Evolutionary conservation across 768 basidiomycete species (phyloP).

Genomic region (Cystobasidium ongulense): DNA sequence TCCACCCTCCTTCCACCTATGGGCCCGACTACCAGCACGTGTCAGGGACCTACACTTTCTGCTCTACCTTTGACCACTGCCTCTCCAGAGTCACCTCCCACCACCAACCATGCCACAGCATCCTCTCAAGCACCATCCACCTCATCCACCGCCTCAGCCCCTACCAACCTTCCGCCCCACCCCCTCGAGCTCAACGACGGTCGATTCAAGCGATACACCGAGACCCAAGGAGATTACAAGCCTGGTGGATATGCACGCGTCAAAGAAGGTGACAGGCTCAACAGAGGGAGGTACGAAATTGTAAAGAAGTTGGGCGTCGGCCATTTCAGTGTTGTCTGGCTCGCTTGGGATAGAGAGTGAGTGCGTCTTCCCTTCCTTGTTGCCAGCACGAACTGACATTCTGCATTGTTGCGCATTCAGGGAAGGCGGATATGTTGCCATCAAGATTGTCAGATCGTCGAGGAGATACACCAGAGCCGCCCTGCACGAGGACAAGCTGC

Average conservation of each 20-base stretch:
- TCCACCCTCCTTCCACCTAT: neutral
- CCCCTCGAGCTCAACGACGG: neutral
- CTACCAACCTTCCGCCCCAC: neutral
- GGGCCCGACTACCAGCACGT: neutral
- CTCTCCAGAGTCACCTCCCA: too few species aligned
- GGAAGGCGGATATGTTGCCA: conserved; percentile 11
- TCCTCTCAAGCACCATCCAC: too few species aligned
- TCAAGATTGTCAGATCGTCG: conserved; percentile 16
- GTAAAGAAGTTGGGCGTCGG: conserved; percentile 14
- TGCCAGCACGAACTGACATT: neutral
- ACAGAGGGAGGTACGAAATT: conserved; percentile 13
- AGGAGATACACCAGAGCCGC: conserved; percentile 12
- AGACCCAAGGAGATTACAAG: conserved; percentile 11
- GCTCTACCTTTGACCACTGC: too few species aligned
- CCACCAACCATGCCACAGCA: too few species aligned
- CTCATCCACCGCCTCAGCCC: neutral
- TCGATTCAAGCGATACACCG: neutral
- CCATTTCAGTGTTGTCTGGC: conserved; percentile 14
- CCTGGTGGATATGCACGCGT: conserved; percentile 10
- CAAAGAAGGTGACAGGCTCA: conserved; percentile 11
- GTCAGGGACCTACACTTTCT: too few species aligned
- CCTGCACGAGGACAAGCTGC: conserved; percentile 19
- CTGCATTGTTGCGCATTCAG: neutral
- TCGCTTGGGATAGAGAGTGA: conserved; percentile 27
- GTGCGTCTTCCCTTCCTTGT: neutral